These are phyloP conservation scores for Kodamaea plutei DNA, from an alignment of 1,139 yeast genomes.

Conservation along the genomic window DNA sequence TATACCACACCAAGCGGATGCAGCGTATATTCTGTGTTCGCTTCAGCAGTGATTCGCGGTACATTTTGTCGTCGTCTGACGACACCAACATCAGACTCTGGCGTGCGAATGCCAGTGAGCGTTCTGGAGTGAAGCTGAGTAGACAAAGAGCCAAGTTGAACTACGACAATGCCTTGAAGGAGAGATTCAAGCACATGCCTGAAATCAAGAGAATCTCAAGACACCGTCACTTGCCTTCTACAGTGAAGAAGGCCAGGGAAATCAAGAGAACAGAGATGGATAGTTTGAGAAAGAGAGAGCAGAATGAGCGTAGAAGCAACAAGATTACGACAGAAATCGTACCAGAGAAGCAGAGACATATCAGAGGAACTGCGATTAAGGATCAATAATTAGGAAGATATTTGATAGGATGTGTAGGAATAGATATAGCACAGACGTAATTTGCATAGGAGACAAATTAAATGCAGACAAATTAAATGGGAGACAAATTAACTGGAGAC, in stretches of 20 bases:
- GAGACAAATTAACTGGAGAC: too few relatives aligned
- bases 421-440: too few relatives aligned
- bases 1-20: constrained; percentile 97
- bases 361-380: constrained; percentile 75
- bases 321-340: constrained; percentile 63
- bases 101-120: constrained; percentile 83
- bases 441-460: too few relatives aligned
- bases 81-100: constrained; percentile 93
- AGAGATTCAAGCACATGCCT: constrained; percentile 93
- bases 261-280: constrained; percentile 72
- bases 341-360: constrained; percentile 79
- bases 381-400: too few relatives aligned
- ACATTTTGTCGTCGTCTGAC: constrained; percentile 87
- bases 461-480: too few relatives aligned
- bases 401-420: too few relatives aligned
- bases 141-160: constrained; percentile 80
- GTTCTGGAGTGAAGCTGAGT: constrained; percentile 76
- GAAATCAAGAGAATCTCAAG: constrained; percentile 85
- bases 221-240: constrained; percentile 87
- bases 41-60: constrained; percentile 83
- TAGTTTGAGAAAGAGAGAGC: constrained; percentile 74
- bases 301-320: constrained; percentile 74
- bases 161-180: constrained; percentile 87
- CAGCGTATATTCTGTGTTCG: constrained; percentile 85
- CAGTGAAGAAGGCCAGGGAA: constrained; percentile 83